These are phyloP conservation scores for Metarhizium sp. DNA, from an alignment of 2,329 filamentous ascomycete species.

Conservation along the genomic window DNA sequence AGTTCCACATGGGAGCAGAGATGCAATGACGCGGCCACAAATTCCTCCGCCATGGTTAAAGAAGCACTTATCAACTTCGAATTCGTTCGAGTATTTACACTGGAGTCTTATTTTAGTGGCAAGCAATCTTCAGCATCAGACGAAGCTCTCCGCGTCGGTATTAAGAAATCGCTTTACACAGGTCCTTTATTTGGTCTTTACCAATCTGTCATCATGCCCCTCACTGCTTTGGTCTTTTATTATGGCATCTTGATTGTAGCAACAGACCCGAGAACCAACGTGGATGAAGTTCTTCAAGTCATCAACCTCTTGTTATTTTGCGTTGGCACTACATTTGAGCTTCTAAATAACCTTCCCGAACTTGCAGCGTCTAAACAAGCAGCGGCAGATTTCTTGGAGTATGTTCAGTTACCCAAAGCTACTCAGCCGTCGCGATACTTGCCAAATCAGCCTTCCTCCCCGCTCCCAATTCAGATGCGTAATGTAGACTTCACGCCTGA, in stretches of 20 bases:
- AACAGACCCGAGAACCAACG: slow-evolving; percentile 32
- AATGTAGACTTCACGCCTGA: slow-evolving; percentile 48
- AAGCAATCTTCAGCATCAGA: slow-evolving; percentile 49
- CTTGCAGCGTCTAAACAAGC: slow-evolving; percentile 65
- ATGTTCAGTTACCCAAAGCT: slow-evolving; percentile 50
- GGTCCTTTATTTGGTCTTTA: slow-evolving; percentile 71
- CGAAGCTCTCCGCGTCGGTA: slow-evolving; percentile 48
- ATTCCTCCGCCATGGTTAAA: slow-evolving; percentile 47
- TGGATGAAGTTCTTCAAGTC: slow-evolving; percentile 59
- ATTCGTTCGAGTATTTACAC: slow-evolving; percentile 63
- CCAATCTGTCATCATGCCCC: slow-evolving; percentile 61
- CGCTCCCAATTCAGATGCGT: slow-evolving; percentile 35
- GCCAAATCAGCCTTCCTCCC: slow-evolving; percentile 13
- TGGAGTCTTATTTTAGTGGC: slow-evolving; percentile 61
- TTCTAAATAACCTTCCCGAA: slow-evolving; percentile 71
- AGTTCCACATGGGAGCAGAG: slow-evolving; percentile 63
- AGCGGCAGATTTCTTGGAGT: slow-evolving; percentile 61
- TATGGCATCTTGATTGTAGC: slow-evolving; percentile 62
- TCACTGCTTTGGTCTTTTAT: slow-evolving; percentile 74
- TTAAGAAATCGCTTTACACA: slow-evolving; percentile 55
- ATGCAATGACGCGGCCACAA: slow-evolving; percentile 54
- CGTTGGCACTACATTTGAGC: slow-evolving; percentile 59
- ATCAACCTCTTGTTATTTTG: slow-evolving; percentile 80
- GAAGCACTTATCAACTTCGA: slow-evolving; percentile 74
- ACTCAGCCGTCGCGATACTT: slow-evolving; percentile 23